Percentiles rank a stretch among this genome's conserved stretches.
Conservation (phyloP, 768 basidiomycete species). For the Hydnum rufescens region DNA sequence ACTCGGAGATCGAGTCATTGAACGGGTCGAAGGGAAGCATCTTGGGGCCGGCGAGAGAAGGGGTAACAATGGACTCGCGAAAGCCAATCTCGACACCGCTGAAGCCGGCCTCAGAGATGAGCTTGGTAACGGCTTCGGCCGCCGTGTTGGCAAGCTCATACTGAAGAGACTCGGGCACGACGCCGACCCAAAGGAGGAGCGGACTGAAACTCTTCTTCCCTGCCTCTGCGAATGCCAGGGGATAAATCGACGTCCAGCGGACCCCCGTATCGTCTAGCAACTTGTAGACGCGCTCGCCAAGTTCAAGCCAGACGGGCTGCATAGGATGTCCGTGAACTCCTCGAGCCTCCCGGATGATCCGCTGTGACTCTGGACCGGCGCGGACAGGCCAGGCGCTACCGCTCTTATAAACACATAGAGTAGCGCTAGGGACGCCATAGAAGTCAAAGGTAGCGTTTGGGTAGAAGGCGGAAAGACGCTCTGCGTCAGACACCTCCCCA, state of each 20-base stretch:
- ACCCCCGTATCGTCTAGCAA: slow-evolving; percentile 15
- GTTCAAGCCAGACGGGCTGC: slow-evolving; percentile 13
- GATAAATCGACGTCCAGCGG: slow-evolving; percentile 18
- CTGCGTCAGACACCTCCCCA: no score
- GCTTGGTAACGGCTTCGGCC: background rate
- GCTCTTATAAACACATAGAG: background rate
- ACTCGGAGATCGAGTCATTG: slow-evolving; percentile 11
- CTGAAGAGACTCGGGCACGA: slow-evolving; percentile 4
- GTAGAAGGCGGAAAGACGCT: no score
- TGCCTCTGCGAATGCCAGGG: slow-evolving; percentile 15
- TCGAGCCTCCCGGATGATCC: slow-evolving; percentile 13
- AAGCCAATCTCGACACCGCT: slow-evolving; percentile 20
- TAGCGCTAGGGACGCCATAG: background rate
- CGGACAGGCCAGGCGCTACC: background rate
- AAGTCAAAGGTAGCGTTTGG: no score
- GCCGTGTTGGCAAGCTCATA: slow-evolving; percentile 2
- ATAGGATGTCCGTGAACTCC: slow-evolving; percentile 18
- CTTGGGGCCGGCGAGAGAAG: slow-evolving; percentile 11
- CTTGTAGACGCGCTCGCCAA: slow-evolving; percentile 13
- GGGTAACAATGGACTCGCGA: slow-evolving; percentile 16
- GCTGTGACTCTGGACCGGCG: background rate
- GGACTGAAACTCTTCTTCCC: slow-evolving; percentile 6
- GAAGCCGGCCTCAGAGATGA: slow-evolving; percentile 10
- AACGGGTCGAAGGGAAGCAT: slow-evolving; percentile 11
- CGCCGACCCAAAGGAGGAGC: slow-evolving; percentile 7